Evolutionary conservation across 2,329 filamentous ascomycete genomes (phyloP).

Genomic region (Penicillium sp.): DNA sequence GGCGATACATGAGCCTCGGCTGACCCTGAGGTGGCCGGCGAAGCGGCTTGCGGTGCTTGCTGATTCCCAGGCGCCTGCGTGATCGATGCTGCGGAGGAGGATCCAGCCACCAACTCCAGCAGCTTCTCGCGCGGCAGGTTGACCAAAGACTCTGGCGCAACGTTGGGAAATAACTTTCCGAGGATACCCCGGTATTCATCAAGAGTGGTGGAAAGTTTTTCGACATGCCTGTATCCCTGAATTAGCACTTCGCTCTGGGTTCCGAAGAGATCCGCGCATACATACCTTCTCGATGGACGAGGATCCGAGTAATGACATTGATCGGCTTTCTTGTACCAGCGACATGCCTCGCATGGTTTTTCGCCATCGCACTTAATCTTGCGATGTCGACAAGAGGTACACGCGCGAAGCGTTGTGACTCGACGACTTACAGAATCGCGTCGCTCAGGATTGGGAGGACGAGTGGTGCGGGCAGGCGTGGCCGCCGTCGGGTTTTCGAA

Average conservation of each 20-base stretch:
- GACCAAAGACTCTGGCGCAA: constrained; percentile 56
- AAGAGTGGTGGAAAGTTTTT: constrained; percentile 64
- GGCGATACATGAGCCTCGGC: constrained; percentile 44
- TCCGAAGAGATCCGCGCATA: background rate
- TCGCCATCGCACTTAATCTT: constrained; percentile 84
- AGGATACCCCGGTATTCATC: constrained; percentile 67
- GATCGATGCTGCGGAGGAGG: constrained; percentile 35
- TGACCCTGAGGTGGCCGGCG: constrained; percentile 53
- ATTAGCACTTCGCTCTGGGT: constrained; percentile 19
- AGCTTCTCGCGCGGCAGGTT: constrained; percentile 61
- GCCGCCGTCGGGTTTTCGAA: constrained; percentile 39
- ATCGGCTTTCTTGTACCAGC: constrained; percentile 78
- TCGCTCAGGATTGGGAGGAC: constrained; percentile 36
- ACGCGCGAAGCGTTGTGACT: constrained; percentile 55
- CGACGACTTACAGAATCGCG: constrained; percentile 38
- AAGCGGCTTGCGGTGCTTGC: constrained; percentile 35
- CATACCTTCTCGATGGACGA: constrained; percentile 75
- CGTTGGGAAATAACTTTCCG: constrained; percentile 63
- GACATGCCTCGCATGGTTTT: constrained; percentile 79
- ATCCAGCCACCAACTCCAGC: constrained; percentile 49
- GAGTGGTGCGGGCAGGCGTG: constrained; percentile 29
- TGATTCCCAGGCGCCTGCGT: constrained; percentile 14
- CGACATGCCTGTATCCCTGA: constrained; percentile 40
- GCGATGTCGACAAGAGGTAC: constrained; percentile 74
- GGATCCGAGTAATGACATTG: constrained; percentile 81